phyloP scores from a whole-genome alignment of 768 basidiomycete genomes.

The Collybiopsis luxurians region DNA sequence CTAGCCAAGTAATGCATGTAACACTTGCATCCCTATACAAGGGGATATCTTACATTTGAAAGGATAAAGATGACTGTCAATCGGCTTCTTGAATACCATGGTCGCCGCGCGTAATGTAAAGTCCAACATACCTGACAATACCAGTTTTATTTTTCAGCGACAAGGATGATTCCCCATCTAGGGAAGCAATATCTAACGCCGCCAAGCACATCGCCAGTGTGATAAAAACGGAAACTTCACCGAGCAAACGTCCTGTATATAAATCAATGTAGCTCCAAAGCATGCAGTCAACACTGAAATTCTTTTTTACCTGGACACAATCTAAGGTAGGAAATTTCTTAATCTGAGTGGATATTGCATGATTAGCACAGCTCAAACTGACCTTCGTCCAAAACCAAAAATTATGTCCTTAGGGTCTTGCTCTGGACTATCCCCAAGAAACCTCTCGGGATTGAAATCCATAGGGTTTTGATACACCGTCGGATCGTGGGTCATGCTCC shows the following conservation, averaged over 20 bases:
- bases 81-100: not conserved
- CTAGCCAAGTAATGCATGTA: not conserved
- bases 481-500: slow-evolving; percentile 18
- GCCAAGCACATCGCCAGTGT: slow-evolving; percentile 6
- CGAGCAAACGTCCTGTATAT: slow-evolving; percentile 3
- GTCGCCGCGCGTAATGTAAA: too few relatives aligned
- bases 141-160: slow-evolving; percentile 1
- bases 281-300: not conserved
- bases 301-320: slow-evolving; percentile 2
- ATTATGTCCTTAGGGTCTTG: slow-evolving; percentile 11
- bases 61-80: slow-evolving; percentile 1
- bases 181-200: slow-evolving; percentile 4
- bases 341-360: not conserved
- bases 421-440: slow-evolving; percentile 10
- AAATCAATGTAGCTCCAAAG: not conserved
- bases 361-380: not conserved
- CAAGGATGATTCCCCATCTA: slow-evolving; percentile 1
- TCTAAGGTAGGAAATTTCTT: not conserved
- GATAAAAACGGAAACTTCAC: slow-evolving; percentile 5
- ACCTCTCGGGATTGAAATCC: slow-evolving; percentile 15
- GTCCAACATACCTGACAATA: slow-evolving; percentile 3
- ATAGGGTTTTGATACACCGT: slow-evolving; percentile 12
- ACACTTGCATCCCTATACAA: not conserved
- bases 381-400: slow-evolving; percentile 14
- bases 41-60: slow-evolving; percentile 8